These are phyloP conservation scores for Chimonanthus praecox DNA, from an alignment of 164 flowering plant genomes.

Conservation along the genomic window DNA sequence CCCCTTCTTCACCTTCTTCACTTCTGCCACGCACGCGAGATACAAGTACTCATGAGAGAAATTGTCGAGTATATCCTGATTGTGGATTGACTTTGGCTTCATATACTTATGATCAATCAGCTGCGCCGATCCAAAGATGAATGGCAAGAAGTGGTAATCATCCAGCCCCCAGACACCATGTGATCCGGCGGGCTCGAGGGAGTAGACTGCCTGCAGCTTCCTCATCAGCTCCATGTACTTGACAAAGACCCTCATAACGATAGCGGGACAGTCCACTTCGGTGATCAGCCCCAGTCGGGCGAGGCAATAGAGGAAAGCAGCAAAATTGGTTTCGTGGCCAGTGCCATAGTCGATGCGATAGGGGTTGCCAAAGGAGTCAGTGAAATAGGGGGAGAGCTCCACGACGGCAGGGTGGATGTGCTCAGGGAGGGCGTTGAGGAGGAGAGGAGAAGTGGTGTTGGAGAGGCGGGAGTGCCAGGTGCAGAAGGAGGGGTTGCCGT, in stretches of 20 bases:
- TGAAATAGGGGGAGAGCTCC: conserved; percentile 27
- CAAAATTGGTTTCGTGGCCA: conserved; percentile 36
- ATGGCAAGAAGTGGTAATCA: conserved; percentile 92
- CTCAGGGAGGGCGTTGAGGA: conserved; percentile 16
- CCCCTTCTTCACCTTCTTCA: conserved; percentile 95
- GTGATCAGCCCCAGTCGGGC: conserved; percentile 33
- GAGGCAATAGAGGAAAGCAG: conserved; percentile 32
- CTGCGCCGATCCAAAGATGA: conserved; percentile 91
- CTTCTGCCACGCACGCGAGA: conserved; percentile 61
- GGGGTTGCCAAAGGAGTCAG: conserved; percentile 30
- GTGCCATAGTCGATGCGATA: conserved; percentile 38
- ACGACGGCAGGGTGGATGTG: conserved; percentile 16
- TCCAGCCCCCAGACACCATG: conserved; percentile 99
- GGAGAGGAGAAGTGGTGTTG: conserved; percentile 9
- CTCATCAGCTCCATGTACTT: conserved; percentile 87
- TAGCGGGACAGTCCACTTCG: conserved; percentile 54
- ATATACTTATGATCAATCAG: conserved; percentile 94
- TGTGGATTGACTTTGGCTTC: conserved; percentile 97
- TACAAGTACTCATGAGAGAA: conserved; percentile 75
- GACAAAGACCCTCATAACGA: conserved; percentile 67
- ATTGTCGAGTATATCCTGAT: conserved; percentile 83
- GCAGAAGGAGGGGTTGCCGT: conserved; percentile 71
- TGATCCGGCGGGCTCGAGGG: conserved; percentile 92
- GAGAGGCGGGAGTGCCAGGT: conserved; percentile 60
- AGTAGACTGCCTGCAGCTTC: conserved; percentile 58